A percentile compares a stretch with the other conserved stretches of the same genome.
phyloP scores from a whole-genome alignment of 2,329 filamentous ascomycete genomes.

The Calonectria henricotiae region DNA sequence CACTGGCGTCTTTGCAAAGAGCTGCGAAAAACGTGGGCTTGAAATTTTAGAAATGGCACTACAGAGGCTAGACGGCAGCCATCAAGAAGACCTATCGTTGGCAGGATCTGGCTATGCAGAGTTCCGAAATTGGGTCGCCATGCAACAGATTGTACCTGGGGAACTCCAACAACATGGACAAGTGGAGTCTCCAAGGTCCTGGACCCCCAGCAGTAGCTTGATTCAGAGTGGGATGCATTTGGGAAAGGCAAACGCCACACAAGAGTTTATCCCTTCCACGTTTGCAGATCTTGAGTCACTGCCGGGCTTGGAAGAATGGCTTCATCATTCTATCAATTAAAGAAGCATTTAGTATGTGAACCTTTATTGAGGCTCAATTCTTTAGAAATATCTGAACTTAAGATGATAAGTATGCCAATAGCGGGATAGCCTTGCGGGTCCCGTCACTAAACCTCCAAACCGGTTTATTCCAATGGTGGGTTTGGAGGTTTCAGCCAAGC shows the following conservation, averaged over 20 bases:
- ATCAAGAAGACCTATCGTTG: not conserved
- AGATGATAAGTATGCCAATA: too few relatives aligned
- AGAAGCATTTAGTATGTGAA: too few relatives aligned
- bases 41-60: conserved; percentile 39
- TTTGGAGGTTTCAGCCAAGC: too few relatives aligned
- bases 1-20: conserved; percentile 35
- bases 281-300: conserved; percentile 36
- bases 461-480: too few relatives aligned
- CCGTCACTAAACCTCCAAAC: too few relatives aligned
- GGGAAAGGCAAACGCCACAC: not conserved
- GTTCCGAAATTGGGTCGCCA: conserved; percentile 46
- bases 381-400: too few relatives aligned
- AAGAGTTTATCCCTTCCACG: conserved; percentile 24
- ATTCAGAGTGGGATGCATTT: not conserved
- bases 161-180: conserved; percentile 37
- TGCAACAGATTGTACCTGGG: conserved; percentile 42
- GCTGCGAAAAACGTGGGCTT: conserved; percentile 35
- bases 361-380: too few relatives aligned
- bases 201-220: not conserved
- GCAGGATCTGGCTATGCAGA: conserved; percentile 41
- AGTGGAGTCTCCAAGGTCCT: not conserved
- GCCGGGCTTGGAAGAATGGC: conserved; percentile 39
- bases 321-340: not conserved
- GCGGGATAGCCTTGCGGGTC: too few relatives aligned
- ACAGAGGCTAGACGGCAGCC: conserved; percentile 24